Base-by-base conservation (phyloP, 768 basidiomycete species). In the Mycena alexandri region DNA sequence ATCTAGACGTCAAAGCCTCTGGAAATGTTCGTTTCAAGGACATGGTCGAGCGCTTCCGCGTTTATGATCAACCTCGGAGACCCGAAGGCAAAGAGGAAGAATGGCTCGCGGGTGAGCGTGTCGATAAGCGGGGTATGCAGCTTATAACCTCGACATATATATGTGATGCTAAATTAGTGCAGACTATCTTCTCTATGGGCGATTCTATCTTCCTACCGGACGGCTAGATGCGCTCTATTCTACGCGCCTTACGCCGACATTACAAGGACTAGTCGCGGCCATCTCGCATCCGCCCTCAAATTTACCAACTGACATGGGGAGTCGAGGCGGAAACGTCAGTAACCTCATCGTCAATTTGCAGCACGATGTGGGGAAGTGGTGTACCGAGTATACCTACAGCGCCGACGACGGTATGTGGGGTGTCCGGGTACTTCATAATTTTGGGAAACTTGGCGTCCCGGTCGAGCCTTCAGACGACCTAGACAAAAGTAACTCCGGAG, bases 331-430 rank as follows among this genome's bases (percentile, higher is more conserved):
- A 54, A 84, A 86, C 71, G 80, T 83, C 66, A 92, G 87, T 75
- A 93, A 93, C 68, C 75, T 89, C 75, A 91, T 98, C 87, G 77
- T 98, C 73, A 93, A 88, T 69, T 78, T 98, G 41, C 95, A 97
- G 77, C 96, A 98, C 74, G 95, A 98, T 75, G 87, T 93, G 11
- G 97, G 96, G 4, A 89, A 93, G 71, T 96, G 93, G 90, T 94
- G 94, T 71, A 91, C 93, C 3, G 97, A 99, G 77, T 98, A 97
- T 71, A 93, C 93, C 3, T 98, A 93, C 84, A 96, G 95, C 70
- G 93, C 94, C 1, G 93, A 95, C 71, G 97, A 98, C 73, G 90
- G 91, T 21, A 97, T 99, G 95, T 92, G 90, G 84, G 97, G 97
- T 17, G 78, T 95, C 19, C 87, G 93, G 19, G 86, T 95, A 19